Conservation (phyloP, 257 asterid genomes). For the Forsythia suspensa region DNA sequence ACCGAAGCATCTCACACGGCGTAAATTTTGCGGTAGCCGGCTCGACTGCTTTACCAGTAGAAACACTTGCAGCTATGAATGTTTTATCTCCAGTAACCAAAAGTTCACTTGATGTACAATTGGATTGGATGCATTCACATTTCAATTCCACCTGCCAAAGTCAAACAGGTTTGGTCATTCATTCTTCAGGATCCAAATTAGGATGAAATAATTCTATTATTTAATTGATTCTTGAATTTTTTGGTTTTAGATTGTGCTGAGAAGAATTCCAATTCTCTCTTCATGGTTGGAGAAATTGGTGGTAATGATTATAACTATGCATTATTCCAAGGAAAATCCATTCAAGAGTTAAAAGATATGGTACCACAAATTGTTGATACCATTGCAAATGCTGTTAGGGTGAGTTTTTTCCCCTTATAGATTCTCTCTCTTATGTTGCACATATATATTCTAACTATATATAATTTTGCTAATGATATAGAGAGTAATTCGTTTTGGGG, state of each 20-base stretch:
- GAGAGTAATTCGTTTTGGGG: conserved; percentile 24
- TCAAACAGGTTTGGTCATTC: background rate
- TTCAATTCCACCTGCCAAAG: conserved; percentile 20
- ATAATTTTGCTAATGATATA: background rate
- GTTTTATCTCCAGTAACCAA: conserved; percentile 10
- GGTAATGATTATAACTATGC: conserved; percentile 5
- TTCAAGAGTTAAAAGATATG: conserved; percentile 2
- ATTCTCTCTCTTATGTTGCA: no score
- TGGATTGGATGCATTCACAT: conserved; percentile 23
- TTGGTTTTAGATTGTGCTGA: conserved; percentile 13
- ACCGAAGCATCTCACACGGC: background rate
- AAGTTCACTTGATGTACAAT: conserved; percentile 29
- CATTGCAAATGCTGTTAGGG: conserved; percentile 13
- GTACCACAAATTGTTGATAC: background rate
- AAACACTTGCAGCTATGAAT: conserved; percentile 4
- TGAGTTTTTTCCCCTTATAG: background rate
- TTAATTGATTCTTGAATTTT: background rate
- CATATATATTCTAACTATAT: background rate
- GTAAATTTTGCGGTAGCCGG: conserved; percentile 35
- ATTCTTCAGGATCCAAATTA: background rate
- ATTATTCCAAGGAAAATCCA: conserved; percentile 6
- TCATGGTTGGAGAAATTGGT: background rate
- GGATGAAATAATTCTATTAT: no score
- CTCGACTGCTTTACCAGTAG: conserved; percentile 24
- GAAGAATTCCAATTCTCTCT: background rate